These are phyloP conservation scores for Sugiyamaella japonica DNA, from an alignment of 1,139 yeast species.

Conservation along the genomic window DNA sequence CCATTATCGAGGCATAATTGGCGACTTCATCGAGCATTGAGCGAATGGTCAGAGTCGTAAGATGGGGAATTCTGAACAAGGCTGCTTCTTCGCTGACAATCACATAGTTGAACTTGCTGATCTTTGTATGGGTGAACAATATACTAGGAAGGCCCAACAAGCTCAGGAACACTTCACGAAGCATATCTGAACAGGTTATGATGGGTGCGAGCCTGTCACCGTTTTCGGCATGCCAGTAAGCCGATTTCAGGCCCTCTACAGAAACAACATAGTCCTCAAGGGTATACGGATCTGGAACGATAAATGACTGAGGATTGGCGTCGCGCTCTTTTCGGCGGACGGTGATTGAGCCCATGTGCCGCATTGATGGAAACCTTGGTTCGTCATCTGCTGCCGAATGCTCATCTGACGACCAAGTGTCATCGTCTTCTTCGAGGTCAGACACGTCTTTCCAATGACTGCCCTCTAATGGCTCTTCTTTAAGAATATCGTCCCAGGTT, in stretches of 20 bases:
- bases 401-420: not conserved
- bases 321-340: not conserved
- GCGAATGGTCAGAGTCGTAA: conserved; percentile 17
- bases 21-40: conserved; percentile 22
- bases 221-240: not conserved
- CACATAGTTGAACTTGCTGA: conserved; percentile 9
- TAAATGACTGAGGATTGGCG: conserved; percentile 4
- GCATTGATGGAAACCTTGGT: not conserved
- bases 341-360: not conserved
- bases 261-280: not conserved
- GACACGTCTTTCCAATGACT: conserved; percentile 29
- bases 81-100: conserved; percentile 3
- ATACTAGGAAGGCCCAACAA: conserved; percentile 24
- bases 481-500: conserved; percentile 34
- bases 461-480: conserved; percentile 32
- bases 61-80: conserved; percentile 17
- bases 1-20: conserved; percentile 20
- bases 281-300: conserved; percentile 1
- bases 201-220: not conserved
- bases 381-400: not conserved
- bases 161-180: conserved; percentile 26
- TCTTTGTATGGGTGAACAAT: conserved; percentile 13
- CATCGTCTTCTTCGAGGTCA: conserved; percentile 10
- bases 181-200: conserved; percentile 24
- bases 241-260: not conserved